Evolutionary conservation across 2,329 filamentous ascomycete genomes (phyloP).

Genomic region (Sporothrix dimorphospora): DNA sequence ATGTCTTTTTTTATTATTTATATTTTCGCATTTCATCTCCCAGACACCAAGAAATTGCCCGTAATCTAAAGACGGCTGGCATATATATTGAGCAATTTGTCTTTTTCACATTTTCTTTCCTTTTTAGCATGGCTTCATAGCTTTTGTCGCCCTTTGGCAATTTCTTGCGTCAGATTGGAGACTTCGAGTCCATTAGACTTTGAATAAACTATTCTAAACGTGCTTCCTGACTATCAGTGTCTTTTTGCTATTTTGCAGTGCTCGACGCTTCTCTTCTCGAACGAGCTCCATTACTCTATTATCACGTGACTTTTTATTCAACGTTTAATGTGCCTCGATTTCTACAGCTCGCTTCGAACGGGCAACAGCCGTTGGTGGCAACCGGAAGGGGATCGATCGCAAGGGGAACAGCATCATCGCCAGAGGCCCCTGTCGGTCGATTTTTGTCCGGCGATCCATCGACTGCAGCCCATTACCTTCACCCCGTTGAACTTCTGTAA

Average conservation of each 20-base stretch:
- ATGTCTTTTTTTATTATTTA: constrained; percentile 11
- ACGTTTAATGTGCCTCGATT: background rate
- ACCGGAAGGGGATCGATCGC: background rate
- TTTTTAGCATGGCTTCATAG: background rate
- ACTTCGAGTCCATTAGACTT: background rate
- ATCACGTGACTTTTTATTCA: background rate
- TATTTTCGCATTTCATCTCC: background rate
- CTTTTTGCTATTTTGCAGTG: background rate
- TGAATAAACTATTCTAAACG: background rate
- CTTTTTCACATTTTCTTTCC: background rate
- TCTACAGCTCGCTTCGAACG: background rate
- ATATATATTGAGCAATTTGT: constrained; percentile 25
- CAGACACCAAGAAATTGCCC: constrained; percentile 11
- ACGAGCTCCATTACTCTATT: background rate
- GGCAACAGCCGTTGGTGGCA: background rate
- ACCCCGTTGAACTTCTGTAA: too few relatives aligned
- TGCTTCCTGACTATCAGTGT: background rate
- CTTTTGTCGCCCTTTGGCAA: background rate
- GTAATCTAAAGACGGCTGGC: constrained; percentile 17
- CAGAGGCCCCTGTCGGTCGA: background rate
- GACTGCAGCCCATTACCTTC: background rate
- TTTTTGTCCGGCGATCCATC: background rate
- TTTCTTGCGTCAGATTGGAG: constrained; percentile 5
- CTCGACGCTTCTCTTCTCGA: background rate
- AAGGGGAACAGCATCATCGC: background rate